Percentiles rank a stretch among this genome's conserved stretches.
Conservation (phyloP, 164 flowering plant genomes). For the Brasenia schreberi region DNA sequence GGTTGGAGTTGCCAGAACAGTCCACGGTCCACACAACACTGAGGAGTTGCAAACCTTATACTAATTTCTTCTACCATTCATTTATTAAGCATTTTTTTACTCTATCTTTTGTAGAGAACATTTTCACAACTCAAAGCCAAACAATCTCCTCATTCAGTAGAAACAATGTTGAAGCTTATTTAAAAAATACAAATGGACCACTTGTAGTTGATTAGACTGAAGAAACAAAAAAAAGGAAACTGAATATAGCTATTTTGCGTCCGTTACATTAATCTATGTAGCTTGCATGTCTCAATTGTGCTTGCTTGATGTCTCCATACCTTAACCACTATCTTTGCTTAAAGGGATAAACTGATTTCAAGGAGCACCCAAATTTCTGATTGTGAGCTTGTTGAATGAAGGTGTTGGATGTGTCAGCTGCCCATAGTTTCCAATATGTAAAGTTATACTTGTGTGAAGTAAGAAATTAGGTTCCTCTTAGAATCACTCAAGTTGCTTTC, state of each 20-base stretch:
- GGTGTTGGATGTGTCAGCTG: neutral
- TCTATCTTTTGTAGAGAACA: too few species aligned
- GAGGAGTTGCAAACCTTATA: neutral
- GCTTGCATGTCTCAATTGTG: constrained; percentile 68
- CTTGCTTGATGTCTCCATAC: constrained; percentile 71
- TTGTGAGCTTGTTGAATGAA: neutral
- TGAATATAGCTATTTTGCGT: neutral
- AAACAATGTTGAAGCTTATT: neutral
- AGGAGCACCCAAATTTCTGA: constrained; percentile 4
- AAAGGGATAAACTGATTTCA: constrained; percentile 10
- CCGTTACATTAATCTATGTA: constrained; percentile 73
- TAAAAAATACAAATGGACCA: neutral
- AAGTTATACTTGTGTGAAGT: neutral
- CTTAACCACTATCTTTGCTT: constrained; percentile 21
- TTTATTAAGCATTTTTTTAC: too few species aligned
- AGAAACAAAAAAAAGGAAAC: neutral
- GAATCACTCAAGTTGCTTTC: constrained; percentile 30
- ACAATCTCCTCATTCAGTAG: neutral
- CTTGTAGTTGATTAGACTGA: neutral
- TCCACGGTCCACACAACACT: too few species aligned
- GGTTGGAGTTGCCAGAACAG: neutral
- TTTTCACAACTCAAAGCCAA: neutral
- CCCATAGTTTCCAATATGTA: neutral
- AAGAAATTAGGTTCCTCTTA: constrained; percentile 17
- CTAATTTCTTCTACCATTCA: too few species aligned